Percentiles rank a stretch among this genome's conserved stretches.
These are phyloP conservation scores for Lepidium campestre DNA, from an alignment of 441 rosid genomes.

Conservation along the genomic window DNA sequence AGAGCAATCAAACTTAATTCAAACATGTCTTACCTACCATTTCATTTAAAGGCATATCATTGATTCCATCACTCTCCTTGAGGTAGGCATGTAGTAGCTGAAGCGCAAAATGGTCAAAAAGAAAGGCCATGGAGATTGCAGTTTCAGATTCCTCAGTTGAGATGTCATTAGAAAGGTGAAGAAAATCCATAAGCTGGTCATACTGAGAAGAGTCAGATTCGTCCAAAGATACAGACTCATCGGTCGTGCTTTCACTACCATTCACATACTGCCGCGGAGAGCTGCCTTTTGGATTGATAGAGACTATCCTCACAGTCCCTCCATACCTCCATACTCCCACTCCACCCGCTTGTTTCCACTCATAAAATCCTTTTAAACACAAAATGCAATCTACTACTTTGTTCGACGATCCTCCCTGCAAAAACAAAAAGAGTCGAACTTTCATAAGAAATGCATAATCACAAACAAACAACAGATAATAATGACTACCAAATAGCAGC, in stretches of 20 bases:
- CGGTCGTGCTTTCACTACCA: conserved; percentile 74
- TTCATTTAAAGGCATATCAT: conserved; percentile 79
- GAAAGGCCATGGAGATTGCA: conserved; percentile 65
- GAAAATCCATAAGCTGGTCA: conserved; percentile 79
- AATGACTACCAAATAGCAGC: not conserved
- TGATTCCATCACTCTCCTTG: conserved; percentile 55
- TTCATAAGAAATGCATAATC: not conserved
- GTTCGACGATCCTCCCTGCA: conserved; percentile 90
- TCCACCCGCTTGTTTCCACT: conserved; percentile 95
- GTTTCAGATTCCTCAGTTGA: conserved; percentile 72
- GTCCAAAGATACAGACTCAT: conserved; percentile 77
- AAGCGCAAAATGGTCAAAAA: conserved; percentile 79
- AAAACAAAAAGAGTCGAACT: not conserved
- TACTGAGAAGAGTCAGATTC: conserved; percentile 85
- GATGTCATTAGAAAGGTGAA: conserved; percentile 77
- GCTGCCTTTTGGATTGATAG: conserved; percentile 50
- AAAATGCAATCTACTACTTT: conserved; percentile 98
- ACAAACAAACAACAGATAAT: not conserved
- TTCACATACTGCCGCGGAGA: conserved; percentile 48
- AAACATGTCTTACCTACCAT: conserved; percentile 72
- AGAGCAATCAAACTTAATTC: not conserved
- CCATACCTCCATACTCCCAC: conserved; percentile 96
- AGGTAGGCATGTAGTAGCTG: conserved; percentile 80
- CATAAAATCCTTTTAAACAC: conserved; percentile 86
- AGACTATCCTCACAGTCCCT: conserved; percentile 83